phyloP scores from a whole-genome alignment of 2,329 filamentous ascomycete species.

The Verticillium zaregamsianum region DNA sequence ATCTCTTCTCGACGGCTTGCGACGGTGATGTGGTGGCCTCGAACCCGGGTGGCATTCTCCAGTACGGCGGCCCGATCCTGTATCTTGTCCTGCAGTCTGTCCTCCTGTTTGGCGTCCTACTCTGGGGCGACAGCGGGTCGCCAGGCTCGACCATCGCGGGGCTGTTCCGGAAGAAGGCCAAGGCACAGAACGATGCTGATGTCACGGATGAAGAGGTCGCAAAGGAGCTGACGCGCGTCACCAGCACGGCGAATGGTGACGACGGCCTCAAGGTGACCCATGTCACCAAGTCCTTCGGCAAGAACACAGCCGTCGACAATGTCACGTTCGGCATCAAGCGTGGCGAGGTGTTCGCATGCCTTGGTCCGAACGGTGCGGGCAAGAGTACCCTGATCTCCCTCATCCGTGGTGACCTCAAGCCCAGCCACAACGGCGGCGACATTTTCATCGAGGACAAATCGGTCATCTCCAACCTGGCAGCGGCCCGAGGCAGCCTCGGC shows the following conservation, averaged over 20 bases:
- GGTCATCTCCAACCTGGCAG: conserved; percentile 66
- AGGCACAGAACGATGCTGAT: conserved; percentile 9
- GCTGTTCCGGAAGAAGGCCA: conserved; percentile 28
- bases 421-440: conserved; percentile 66
- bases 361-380: conserved; percentile 88
- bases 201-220: conserved; percentile 56
- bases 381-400: conserved; percentile 88
- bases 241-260: conserved; percentile 18
- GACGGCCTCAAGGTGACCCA: conserved; percentile 72
- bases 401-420: conserved; percentile 82
- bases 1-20: conserved; percentile 80
- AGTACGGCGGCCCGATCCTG: conserved; percentile 80
- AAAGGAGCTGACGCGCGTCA: conserved; percentile 61
- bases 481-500: conserved; percentile 74
- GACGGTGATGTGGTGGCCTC: conserved; percentile 56
- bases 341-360: conserved; percentile 81
- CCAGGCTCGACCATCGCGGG: conserved; percentile 38
- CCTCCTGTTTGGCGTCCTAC: conserved; percentile 64
- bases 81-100: conserved; percentile 75
- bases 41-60: conserved; percentile 65
- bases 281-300: conserved; percentile 74
- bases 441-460: conserved; percentile 76
- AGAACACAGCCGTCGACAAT: conserved; percentile 79
- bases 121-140: conserved; percentile 78
- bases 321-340: conserved; percentile 76